Conservation (phyloP, 192 early-diverging fungal genomes). For the Podila minutissima region DNA sequence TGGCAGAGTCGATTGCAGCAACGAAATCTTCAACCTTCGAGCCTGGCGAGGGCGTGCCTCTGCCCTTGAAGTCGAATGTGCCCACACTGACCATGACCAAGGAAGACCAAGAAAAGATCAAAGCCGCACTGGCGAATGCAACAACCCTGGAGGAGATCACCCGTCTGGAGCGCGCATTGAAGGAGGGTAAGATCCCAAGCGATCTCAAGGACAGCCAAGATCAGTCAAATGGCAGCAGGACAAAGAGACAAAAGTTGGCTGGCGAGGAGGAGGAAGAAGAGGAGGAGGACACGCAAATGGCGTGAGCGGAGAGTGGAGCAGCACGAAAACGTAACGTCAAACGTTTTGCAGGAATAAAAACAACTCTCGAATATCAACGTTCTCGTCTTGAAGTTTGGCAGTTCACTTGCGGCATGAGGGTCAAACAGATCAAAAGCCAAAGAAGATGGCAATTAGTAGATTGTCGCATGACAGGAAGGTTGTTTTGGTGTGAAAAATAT, state of each 20-base stretch:
- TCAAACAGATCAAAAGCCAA: no score
- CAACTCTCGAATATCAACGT: no score
- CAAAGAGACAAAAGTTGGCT: constrained; percentile 23
- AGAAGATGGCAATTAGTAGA: no score
- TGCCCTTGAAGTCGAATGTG: constrained; percentile 62
- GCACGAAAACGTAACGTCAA: no score
- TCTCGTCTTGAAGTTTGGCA: no score
- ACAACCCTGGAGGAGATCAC: constrained; percentile 81
- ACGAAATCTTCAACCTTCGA: constrained; percentile 86
- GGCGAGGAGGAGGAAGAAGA: constrained; percentile 25
- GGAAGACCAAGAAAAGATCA: constrained; percentile 78
- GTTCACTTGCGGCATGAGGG: no score
- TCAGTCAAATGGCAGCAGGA: constrained; percentile 10
- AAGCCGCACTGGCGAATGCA: constrained; percentile 77
- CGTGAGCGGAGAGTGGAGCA: not conserved
- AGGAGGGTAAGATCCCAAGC: constrained; percentile 63
- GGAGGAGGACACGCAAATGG: constrained; percentile 24
- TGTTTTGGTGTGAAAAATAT: no score
- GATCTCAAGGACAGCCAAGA: constrained; percentile 31
- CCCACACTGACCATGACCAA: constrained; percentile 65
- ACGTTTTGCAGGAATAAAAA: constrained; percentile 6
- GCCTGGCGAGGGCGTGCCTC: constrained; percentile 76
- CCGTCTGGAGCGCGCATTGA: constrained; percentile 73
- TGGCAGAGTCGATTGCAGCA: constrained; percentile 73
- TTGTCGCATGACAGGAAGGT: no score